A percentile compares a stretch with the other conserved stretches of the same genome.
Conservation (phyloP, 2,329 filamentous ascomycete species). For the Aspergillus ochraceus region DNA sequence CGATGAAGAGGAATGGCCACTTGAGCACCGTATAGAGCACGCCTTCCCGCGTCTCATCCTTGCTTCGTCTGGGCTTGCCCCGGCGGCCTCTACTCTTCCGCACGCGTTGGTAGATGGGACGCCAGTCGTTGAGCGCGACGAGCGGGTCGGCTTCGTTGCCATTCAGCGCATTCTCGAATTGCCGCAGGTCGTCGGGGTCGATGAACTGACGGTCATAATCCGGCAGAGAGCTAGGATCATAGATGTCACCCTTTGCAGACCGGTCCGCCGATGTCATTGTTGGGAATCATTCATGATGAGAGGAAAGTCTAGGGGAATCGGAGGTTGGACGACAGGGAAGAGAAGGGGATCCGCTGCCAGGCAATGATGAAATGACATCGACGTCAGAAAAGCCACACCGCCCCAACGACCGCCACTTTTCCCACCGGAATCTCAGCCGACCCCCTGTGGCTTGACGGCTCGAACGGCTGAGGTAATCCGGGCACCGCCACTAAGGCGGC, state of each 20-base stretch:
- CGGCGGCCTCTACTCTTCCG: conserved; percentile 49
- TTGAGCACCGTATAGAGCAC: conserved; percentile 86
- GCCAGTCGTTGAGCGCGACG: conserved; percentile 93
- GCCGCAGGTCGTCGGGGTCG: conserved; percentile 67
- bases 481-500: neutral
- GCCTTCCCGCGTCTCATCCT: conserved; percentile 92
- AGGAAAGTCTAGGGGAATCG: neutral
- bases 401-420: neutral
- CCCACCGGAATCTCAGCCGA: neutral
- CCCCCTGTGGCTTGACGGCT: conserved; percentile 1
- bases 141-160: conserved; percentile 77
- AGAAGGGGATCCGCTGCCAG: neutral
- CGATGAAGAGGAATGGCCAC: conserved; percentile 82
- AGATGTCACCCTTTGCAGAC: conserved; percentile 50
- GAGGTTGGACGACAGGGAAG: neutral
- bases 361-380: conserved; percentile 8
- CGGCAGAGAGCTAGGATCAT: conserved; percentile 70
- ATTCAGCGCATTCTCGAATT: conserved; percentile 79
- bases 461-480: neutral
- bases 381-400: conserved; percentile 12
- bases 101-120: conserved; percentile 76
- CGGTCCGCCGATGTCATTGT: conserved; percentile 33
- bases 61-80: conserved; percentile 55
- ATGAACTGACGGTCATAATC: conserved; percentile 80
- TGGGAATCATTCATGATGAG: conserved; percentile 24